Base-by-base conservation (phyloP, 495 filamentous ascomycete species). In the Aspergillus biplanus region DNA sequence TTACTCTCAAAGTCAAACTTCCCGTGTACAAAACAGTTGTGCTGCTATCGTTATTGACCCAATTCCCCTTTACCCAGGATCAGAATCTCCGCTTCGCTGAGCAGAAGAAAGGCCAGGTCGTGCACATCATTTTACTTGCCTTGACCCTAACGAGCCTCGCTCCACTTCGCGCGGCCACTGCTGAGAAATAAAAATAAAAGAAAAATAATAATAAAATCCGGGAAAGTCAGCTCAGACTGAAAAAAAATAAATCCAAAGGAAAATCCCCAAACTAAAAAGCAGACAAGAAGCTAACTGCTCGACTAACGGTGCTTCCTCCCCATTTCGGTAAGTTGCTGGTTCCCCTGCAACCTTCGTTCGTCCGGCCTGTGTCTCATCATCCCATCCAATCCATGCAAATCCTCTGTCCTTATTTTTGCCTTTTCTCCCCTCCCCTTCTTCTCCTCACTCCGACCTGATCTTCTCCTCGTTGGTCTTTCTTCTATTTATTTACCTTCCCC, bases 281-380 rank as follows among this genome's bases (percentile, higher is more conserved):
- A 59, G 50, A 55, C 47, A 31, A 53, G 33, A 33, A 55, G n/a
- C 50, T 56, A 59, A 48, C 27, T 39, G 52, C 52, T 62, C 63
- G 59, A 67, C 65, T 65, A 67, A 67, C 68, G 63, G 68, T 56
- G 62, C 53, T 65, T 59, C 58, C 65, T 65, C 63, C 65, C 68
- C 55, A 52, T 59, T 66, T 56, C 27, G 58, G 67, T 69, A 66
- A 66, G 64, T 67, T 67, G 65, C 62, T 67, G 35, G 37, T 54
- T 60, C 58, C 62, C 61, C 65, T 63, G 65, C 56, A 67, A 61
- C 60, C 44, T 65, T 60, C 60, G 48, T 57, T 59, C 60, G 59
- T 56, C 58, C 57, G 46, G 53, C n/a, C 57, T 65, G 66, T 68
- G 66, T 68, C 66, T 63, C 61, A 53, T 60, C 61, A 37, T 60